Evolutionary conservation across 2,329 filamentous ascomycete genomes (phyloP), one percentile per base, ranked within the genome.

Genomic region (Diaporthe ampelina): DNA sequence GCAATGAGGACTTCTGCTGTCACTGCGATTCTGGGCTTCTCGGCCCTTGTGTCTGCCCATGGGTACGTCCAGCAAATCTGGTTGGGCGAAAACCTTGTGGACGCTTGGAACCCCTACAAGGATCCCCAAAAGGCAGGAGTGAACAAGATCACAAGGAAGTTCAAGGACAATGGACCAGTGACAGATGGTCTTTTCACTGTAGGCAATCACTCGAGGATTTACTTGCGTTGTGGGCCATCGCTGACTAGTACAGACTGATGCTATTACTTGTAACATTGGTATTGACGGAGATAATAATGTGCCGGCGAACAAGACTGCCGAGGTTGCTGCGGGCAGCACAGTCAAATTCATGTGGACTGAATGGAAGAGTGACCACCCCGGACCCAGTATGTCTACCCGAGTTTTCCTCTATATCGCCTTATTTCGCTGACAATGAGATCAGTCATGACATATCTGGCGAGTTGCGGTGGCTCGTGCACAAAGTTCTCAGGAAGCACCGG

Each of bases 331-430:
- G 10, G 59, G 59, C 24, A 63, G 59, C 59, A 45, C 40, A 32
- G 59, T 63, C 40, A 63, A 63, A 32, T 63, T 63, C 26, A 63
- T 63, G 59, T 63, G 59, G 59, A 63, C 59, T 9, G 59, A 63
- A 40, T 63, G 59, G 59, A 63, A 63, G 59, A 63, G 59, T 24
- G 59, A 63, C 40, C 59, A 63, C 29, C 59, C 59, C 6, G 59
- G 59, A 10, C 59, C 59, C 9, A 37, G 59, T 63, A 32, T 1
- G 59, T 32, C 17, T 48, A 10, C 40, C 15, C 9, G 1, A 0
- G 6, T n/a, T 11, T 2, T 0, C 19, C 37, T n/a, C 26, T 17
- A 6, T 1, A 21, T 21, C 7, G 4, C 29, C 45, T 32, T 2
- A 7, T 21, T 4, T 21, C 8, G 9, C 40, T 63, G 40, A 63